phyloP scores from a whole-genome alignment of 192 early-diverging fungal species.

The Phlyctochytrium planicorne region DNA sequence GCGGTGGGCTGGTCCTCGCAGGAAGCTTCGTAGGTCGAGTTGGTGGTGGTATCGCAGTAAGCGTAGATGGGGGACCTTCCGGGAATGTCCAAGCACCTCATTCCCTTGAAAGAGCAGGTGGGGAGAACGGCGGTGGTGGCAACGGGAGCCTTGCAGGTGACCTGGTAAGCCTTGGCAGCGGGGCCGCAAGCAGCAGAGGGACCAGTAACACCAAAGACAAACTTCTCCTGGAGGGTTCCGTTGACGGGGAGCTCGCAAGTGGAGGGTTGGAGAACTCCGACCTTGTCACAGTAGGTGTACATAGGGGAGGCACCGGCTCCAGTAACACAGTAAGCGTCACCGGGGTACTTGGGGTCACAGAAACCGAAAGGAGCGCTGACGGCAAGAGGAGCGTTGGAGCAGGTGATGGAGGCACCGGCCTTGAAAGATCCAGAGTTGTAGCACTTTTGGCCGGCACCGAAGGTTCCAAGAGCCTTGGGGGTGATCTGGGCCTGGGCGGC shows the following conservation, averaged over 20 bases:
- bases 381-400: neutral
- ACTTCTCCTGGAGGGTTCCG: neutral
- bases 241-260: conserved; percentile 1
- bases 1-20: conserved; percentile 4
- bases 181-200: too few species aligned
- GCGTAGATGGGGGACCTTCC: neutral
- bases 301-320: neutral
- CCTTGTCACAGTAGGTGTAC: neutral
- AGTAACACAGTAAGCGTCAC: neutral
- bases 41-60: neutral
- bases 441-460: neutral
- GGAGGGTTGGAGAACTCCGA: neutral
- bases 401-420: too few species aligned
- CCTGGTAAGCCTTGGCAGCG: neutral
- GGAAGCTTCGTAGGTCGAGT: neutral
- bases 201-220: too few species aligned
- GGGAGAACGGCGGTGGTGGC: neutral
- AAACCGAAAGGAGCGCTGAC: neutral
- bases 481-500: neutral
- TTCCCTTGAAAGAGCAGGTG: neutral
- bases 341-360: conserved; percentile 3
- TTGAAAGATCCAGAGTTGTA: neutral
- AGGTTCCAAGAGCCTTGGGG: too few species aligned
- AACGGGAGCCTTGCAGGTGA: neutral
- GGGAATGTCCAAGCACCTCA: neutral